Evolutionary conservation across 2,329 filamentous ascomycete genomes (phyloP).

Genomic region (Sarocladiaceae sp.): DNA sequence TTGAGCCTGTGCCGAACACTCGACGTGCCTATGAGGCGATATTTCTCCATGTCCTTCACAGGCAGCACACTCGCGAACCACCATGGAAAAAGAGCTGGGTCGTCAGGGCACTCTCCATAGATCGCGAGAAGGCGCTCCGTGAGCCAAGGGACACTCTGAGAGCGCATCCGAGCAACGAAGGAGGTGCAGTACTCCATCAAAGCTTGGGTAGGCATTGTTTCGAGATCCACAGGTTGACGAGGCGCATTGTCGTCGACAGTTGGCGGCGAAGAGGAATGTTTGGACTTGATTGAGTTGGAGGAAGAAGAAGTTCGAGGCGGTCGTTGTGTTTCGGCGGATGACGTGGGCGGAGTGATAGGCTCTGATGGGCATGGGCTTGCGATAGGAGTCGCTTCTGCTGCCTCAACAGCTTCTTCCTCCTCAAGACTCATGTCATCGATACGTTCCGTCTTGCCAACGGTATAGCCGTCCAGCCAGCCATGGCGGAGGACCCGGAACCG

Average conservation of each 20-base stretch:
- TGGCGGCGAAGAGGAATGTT: background rate
- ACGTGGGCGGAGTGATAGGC: background rate
- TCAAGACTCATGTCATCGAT: conserved; percentile 76
- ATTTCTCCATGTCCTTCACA: conserved; percentile 72
- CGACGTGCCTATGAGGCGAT: conserved; percentile 62
- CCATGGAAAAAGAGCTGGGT: conserved; percentile 75
- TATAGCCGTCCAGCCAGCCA: conserved; percentile 66
- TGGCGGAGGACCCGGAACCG: conserved; percentile 67
- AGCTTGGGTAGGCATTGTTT: conserved; percentile 59
- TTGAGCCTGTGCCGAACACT: conserved; percentile 79
- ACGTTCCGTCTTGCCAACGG: conserved; percentile 67
- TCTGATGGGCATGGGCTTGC: background rate
- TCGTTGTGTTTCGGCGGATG: background rate
- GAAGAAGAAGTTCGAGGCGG: background rate
- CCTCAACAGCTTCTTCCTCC: conserved; percentile 73
- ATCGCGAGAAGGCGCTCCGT: conserved; percentile 63
- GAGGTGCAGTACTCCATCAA: conserved; percentile 59
- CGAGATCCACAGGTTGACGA: conserved; percentile 13
- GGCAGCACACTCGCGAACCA: conserved; percentile 85
- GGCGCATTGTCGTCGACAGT: background rate
- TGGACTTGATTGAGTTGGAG: background rate
- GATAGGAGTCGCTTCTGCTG: conserved; percentile 42
- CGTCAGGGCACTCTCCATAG: conserved; percentile 71
- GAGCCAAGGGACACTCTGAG: conserved; percentile 67
- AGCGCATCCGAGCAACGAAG: conserved; percentile 65